Conservation (phyloP, 768 basidiomycete species). For the Gymnopilus junonius region DNA sequence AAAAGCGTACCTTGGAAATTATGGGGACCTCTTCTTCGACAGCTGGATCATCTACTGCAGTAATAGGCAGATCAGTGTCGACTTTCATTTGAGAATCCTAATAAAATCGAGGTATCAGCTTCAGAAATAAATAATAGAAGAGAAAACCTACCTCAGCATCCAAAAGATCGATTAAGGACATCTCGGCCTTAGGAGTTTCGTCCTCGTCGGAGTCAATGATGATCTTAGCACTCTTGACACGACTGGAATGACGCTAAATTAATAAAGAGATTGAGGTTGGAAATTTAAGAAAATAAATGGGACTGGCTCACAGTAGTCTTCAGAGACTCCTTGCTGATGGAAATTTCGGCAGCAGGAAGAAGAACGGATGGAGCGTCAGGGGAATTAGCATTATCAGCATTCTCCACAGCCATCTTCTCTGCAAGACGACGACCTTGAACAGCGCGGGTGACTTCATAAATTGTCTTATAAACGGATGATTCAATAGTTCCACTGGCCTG, state of each 20-base stretch:
- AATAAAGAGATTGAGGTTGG: background rate
- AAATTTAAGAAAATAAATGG: background rate
- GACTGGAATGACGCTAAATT: background rate
- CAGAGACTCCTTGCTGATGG: background rate
- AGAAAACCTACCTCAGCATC: background rate
- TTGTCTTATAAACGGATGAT: background rate
- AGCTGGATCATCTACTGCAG: background rate
- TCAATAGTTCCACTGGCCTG: background rate
- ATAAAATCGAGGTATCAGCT: background rate
- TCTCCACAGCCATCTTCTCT: background rate
- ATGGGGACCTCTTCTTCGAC: background rate
- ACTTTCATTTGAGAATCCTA: background rate
- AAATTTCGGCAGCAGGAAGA: background rate
- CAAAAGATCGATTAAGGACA: background rate
- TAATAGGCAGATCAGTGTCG: background rate
- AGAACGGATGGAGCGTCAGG: background rate
- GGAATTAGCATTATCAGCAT: background rate
- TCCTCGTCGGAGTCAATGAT: background rate
- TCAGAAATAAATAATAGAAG: background rate
- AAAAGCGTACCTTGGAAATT: background rate
- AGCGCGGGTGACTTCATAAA: background rate
- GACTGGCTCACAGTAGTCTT: background rate
- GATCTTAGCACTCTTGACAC: background rate
- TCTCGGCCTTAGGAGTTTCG: background rate
- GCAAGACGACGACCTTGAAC: background rate